phyloP scores from a whole-genome alignment of 257 asterid genomes.

The Leptodermis oblonga region DNA sequence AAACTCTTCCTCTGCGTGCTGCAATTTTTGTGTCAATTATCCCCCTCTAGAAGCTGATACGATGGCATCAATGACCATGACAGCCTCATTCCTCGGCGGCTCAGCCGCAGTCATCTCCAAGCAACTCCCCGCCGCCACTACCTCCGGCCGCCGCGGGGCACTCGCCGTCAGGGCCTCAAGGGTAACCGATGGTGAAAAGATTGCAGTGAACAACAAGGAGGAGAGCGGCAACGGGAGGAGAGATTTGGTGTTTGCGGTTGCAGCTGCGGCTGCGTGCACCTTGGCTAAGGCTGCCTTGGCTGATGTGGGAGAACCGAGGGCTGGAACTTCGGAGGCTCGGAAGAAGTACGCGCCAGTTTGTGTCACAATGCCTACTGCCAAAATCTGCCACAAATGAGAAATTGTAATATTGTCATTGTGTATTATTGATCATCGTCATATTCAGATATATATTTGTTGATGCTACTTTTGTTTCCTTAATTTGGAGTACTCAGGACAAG shows the following conservation, averaged over 20 bases:
- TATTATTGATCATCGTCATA: slow-evolving; percentile 7
- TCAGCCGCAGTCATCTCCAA: slow-evolving; percentile 28
- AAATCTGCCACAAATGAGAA: slow-evolving; percentile 48
- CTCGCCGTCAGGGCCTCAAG: slow-evolving; percentile 41
- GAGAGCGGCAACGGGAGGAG: slow-evolving; percentile 48
- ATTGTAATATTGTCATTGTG: not conserved
- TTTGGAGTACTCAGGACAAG: not conserved
- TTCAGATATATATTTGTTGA: not conserved
- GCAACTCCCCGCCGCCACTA: slow-evolving; percentile 29
- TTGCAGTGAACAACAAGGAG: slow-evolving; percentile 23
- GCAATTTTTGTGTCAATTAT: not conserved
- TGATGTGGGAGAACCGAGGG: slow-evolving; percentile 50
- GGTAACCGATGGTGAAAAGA: slow-evolving; percentile 26
- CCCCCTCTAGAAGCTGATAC: not conserved
- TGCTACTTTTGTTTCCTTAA: not conserved
- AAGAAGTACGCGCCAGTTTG: slow-evolving; percentile 73
- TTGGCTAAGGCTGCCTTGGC: slow-evolving; percentile 50
- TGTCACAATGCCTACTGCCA: slow-evolving; percentile 70
- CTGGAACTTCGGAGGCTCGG: slow-evolving; percentile 46
- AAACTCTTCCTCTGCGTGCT: not conserved
- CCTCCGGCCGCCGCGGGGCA: slow-evolving; percentile 31
- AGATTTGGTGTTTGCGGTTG: slow-evolving; percentile 53
- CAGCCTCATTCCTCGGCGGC: slow-evolving; percentile 52
- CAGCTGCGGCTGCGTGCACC: slow-evolving; percentile 47
- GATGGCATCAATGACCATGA: slow-evolving; percentile 60